These are phyloP conservation scores for Microcyclosporella mali DNA, from an alignment of 2,329 filamentous ascomycete genomes.

Conservation along the genomic window DNA sequence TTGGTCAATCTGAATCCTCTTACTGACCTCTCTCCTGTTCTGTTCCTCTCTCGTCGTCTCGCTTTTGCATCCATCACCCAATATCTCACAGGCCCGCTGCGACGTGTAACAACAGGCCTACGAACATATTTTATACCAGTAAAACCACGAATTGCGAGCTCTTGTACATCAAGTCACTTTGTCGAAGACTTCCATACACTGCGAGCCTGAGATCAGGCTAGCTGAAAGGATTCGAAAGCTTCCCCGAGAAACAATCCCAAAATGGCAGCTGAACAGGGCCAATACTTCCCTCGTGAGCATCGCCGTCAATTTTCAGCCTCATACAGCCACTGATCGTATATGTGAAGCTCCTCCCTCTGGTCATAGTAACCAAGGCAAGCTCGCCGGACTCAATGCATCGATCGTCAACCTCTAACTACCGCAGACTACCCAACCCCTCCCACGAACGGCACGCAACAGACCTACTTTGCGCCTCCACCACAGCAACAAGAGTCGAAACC, in stretches of 20 bases:
- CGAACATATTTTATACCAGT: no score
- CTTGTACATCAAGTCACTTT: no score
- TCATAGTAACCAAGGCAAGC: constrained; percentile 2
- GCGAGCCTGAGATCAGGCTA: no score
- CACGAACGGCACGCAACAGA: constrained; percentile 12
- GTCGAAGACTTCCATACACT: no score
- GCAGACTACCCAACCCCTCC: constrained; percentile 6
- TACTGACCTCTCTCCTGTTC: no score
- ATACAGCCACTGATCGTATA: not conserved
- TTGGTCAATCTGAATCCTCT: no score
- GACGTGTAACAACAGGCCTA: no score
- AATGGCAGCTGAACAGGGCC: constrained; percentile 22
- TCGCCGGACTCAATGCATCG: not conserved
- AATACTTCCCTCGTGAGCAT: constrained; percentile 30
- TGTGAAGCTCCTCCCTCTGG: constrained; percentile 6
- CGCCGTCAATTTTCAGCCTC: not conserved
- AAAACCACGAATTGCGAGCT: no score
- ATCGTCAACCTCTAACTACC: not conserved
- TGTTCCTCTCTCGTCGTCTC: no score
- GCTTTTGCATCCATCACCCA: no score
- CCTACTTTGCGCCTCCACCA: constrained; percentile 25
- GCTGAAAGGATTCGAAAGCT: no score
- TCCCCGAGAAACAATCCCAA: not conserved
- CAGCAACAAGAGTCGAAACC: constrained; percentile 15
- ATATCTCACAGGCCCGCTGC: no score